A percentile compares a stretch with the other conserved stretches of the same genome.
Evolutionary conservation across 2,329 filamentous ascomycete genomes (phyloP).

Genomic region (Lecanosticta acicola): DNA sequence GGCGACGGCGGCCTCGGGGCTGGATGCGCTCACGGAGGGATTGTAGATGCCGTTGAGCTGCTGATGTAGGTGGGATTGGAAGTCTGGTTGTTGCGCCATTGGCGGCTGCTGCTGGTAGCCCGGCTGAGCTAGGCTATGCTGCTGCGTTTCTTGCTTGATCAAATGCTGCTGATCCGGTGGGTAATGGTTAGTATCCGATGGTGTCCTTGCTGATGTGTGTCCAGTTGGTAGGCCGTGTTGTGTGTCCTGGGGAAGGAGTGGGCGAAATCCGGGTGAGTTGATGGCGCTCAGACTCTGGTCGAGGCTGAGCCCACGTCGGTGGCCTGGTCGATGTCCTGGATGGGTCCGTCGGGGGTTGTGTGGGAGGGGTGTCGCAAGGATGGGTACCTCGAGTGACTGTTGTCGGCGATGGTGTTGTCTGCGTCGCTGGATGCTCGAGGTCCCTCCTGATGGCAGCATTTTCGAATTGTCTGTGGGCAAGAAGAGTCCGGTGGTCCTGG

Average conservation of each 20-base stretch:
- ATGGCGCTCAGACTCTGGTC: constrained; percentile 51
- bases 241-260: constrained; percentile 47
- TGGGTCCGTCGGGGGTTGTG: constrained; percentile 46
- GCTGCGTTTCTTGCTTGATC: constrained; percentile 77
- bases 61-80: constrained; percentile 47
- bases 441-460: constrained; percentile 71
- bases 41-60: constrained; percentile 40
- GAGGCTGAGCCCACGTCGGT: constrained; percentile 79
- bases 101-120: constrained; percentile 42
- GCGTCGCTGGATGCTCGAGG: constrained; percentile 66
- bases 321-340: constrained; percentile 41
- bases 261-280: constrained; percentile 39
- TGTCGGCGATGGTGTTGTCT: constrained; percentile 77
- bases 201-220: constrained; percentile 38
- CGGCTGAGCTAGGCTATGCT: constrained; percentile 78
- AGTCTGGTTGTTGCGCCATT: constrained; percentile 31
- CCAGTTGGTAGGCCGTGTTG: constrained; percentile 26
- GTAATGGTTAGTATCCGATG: constrained; percentile 49
- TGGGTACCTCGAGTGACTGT: constrained; percentile 75
- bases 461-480: constrained; percentile 42
- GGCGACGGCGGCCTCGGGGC: constrained; percentile 21
- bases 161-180: constrained; percentile 71
- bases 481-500: constrained; percentile 56
- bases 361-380: constrained; percentile 59
- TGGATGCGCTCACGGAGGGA: constrained; percentile 19